Evolutionary conservation across 2,329 filamentous ascomycete genomes (phyloP), one percentile per base, ranked within the genome.

Genomic region (Septoria linicola): DNA sequence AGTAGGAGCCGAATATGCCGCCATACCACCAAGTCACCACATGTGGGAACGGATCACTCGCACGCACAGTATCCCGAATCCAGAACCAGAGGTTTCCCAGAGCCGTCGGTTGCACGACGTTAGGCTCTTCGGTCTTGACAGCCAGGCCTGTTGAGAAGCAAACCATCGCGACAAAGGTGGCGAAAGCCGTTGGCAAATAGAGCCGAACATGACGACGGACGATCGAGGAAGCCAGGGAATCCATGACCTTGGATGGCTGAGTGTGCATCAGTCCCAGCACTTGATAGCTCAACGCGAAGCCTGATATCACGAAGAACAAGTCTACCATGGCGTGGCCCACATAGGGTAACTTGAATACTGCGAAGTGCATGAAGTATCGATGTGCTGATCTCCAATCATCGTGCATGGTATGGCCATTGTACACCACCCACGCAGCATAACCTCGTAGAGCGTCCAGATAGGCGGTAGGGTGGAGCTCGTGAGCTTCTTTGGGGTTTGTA

Each of bases 401-500:
- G 8, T 13, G 14, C 10, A 39, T 25, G 17, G 39, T 34, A 65
- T 84, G 80, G 50, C 82, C 79, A 59, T 77, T 72, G 64, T 84
- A 85, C 7, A 86, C 83, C n/a, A 85, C 61, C 27, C 85, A 74
- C 3, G 82, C 80, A 8, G 82, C 82, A 55, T 85, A 82, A 2
- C 83, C 83, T 56, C 83, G 72, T 8, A 86, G 68, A 8, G 82
- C 83, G 57, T 86, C 83, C 8, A 82, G 72, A 54, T 79, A 82
- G 11, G 80, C 78, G 2, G 80, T 82, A 1, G 41, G 17, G 14
- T 36, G 27, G n/a, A 45, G 40, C 14, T 42, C 8, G 14, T 10
- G 2, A 19, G 6, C 8, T 1, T 17, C n/a, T 10, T 42, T 42
- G 20, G 3, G 25, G 4, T n/a, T 31, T 14, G 39, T 17, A 13